phyloP scores from a whole-genome alignment of 495 filamentous ascomycete genomes.

The Rhypophila decipiens region DNA sequence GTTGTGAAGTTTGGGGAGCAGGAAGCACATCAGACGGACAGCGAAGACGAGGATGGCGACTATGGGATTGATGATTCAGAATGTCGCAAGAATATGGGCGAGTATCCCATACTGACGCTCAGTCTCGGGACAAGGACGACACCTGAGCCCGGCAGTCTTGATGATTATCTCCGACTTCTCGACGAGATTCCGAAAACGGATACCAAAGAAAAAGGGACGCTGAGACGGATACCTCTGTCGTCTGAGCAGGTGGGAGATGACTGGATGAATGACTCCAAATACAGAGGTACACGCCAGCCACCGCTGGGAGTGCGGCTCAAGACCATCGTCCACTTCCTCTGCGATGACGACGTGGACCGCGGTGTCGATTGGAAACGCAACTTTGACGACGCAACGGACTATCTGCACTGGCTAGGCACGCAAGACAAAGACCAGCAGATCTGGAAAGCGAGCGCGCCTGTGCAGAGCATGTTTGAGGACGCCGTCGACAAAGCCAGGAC shows the following conservation, averaged over 20 bases:
- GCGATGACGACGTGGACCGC: conserved; percentile 27
- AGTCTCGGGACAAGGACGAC: too few relatives aligned
- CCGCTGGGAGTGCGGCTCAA: conserved; percentile 19
- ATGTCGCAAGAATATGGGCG: too few relatives aligned
- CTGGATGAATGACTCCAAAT: conserved; percentile 16
- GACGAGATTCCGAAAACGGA: too few relatives aligned
- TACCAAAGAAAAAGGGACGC: too few relatives aligned
- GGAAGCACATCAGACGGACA: background rate
- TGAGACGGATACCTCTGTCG: too few relatives aligned
- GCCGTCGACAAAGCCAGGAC: conserved; percentile 15
- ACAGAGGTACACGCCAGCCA: conserved; percentile 13
- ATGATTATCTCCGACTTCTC: too few relatives aligned
- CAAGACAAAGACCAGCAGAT: conserved; percentile 14
- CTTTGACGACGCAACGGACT: conserved; percentile 13
- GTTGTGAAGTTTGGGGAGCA: too few relatives aligned
- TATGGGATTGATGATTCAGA: too few relatives aligned
- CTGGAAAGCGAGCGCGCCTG: conserved; percentile 6
- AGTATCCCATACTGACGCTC: too few relatives aligned
- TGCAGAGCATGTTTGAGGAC: conserved; percentile 15
- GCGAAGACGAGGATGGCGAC: too few relatives aligned
- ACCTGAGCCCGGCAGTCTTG: too few relatives aligned
- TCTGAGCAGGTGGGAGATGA: too few relatives aligned
- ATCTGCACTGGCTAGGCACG: conserved; percentile 21
- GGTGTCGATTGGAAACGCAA: conserved; percentile 16
- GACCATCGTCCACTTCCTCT: conserved; percentile 22